These are phyloP conservation scores for Tetradesmus lagerheimii DNA, from an alignment of 139 green algal species.

Conservation along the genomic window DNA sequence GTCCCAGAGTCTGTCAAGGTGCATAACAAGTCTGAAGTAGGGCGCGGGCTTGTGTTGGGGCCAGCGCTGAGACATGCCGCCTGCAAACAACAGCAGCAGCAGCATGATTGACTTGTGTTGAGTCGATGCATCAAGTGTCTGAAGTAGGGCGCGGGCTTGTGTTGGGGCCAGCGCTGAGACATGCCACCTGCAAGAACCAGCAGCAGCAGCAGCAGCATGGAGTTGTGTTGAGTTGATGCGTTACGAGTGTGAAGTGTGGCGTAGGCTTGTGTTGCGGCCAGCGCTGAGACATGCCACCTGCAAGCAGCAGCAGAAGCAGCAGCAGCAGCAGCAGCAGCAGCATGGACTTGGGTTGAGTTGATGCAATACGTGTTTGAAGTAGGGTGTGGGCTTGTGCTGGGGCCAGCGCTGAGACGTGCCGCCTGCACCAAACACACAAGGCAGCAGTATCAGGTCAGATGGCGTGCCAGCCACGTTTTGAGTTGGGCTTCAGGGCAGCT, in stretches of 20 bases:
- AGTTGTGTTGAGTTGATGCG: no score
- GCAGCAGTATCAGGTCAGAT: background rate
- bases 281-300: no score
- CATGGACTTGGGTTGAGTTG: no score
- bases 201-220: no score
- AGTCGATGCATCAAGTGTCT: no score
- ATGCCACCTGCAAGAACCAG: background rate
- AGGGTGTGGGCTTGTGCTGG: background rate
- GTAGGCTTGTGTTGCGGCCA: background rate
- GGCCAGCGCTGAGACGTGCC: background rate
- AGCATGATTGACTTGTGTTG: no score
- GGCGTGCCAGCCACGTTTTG: background rate
- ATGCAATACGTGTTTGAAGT: no score
- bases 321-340: no score
- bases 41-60: background rate
- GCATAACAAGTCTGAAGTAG: background rate
- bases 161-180: background rate
- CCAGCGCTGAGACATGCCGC: background rate
- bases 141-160: background rate
- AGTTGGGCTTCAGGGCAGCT: background rate
- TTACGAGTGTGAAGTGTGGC: background rate
- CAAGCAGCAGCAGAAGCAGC: no score
- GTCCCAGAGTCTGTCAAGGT: background rate
- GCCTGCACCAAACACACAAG: background rate
- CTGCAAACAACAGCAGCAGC: background rate